These are phyloP conservation scores for Acacia acuminata DNA, from an alignment of 306 rosid species.

Conservation along the genomic window DNA sequence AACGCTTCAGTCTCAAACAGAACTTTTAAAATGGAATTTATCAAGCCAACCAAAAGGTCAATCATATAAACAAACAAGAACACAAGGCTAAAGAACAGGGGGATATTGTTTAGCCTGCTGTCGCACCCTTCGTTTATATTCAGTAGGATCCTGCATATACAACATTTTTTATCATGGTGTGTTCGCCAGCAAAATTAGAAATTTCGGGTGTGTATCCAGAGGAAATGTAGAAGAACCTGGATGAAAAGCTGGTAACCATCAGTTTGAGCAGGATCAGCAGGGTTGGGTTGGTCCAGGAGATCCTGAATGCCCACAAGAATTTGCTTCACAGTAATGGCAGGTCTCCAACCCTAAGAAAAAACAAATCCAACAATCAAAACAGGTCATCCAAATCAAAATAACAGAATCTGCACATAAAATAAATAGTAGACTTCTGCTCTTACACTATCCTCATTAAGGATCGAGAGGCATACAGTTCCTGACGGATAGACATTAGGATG, in stretches of 20 bases:
- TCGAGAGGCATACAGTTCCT: conserved; percentile 37
- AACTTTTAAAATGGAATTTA: neutral
- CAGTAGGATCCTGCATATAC: conserved; percentile 22
- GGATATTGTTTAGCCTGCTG: conserved; percentile 36
- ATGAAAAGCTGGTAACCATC: conserved; percentile 37
- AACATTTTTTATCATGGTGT: neutral
- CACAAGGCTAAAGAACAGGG: conserved; percentile 13
- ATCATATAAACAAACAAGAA: neutral
- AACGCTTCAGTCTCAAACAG: neutral
- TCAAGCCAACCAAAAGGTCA: neutral
- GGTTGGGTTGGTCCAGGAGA: conserved; percentile 36
- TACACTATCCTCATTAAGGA: conserved; percentile 36
- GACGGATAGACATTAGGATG: conserved; percentile 38
- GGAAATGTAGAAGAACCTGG: conserved; percentile 19
- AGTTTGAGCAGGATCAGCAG: conserved; percentile 35
- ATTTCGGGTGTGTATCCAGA: neutral
- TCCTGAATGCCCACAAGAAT: conserved; percentile 40
- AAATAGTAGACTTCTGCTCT: neutral
- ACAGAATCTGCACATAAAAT: neutral
- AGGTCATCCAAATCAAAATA: neutral
- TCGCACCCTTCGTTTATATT: conserved; percentile 33
- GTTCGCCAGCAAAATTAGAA: neutral
- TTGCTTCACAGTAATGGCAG: conserved; percentile 32
- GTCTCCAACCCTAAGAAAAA: conserved; percentile 30
- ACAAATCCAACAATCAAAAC: neutral